Evolutionary conservation across 352 stramenopile species (phyloP), one percentile per base, ranked within the genome.

Genomic region (Phytophthora sp.): DNA sequence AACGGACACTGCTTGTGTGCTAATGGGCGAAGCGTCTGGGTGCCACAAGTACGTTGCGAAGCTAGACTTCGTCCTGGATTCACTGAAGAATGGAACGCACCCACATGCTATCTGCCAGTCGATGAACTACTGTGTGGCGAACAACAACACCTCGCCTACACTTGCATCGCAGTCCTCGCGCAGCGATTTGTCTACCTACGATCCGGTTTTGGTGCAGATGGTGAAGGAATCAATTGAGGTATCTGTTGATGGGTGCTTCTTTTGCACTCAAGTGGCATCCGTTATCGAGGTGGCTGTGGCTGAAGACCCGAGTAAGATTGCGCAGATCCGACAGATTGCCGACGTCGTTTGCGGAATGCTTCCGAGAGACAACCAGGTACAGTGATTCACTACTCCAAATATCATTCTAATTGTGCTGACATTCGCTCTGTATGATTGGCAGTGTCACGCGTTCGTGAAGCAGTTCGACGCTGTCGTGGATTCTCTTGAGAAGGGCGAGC

Each of bases 41-140:
- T 94, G 84, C 41, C 86, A 94, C 56, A 46, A 76, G 52, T 93
- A 93, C 36, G 60, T 93, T 26, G 78, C 84, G 42, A 66, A 93
- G 52, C 50, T 94, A 13, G 82, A 93, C 41, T 79, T 72, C 20
- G 71, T 89, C 13, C 77, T 94, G 46, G 82, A 91, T 53, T 65
- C 49, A 1, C 50, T 81, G 12, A 73, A 79, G 57, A 73, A 71
- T 29, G 71, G 71, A 26, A 73, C 68, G 12, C 66, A 78, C 42
- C 66, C 74, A 23, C 70, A 64, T 18, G 44, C 59, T 16, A 79
- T 82, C 20, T 82, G 74, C 29, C 51, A 57, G 4, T 71, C 58
- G 31, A 46, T 80, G 50, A 77, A 71, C 16, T 80, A 77, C 12
- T 80, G 73, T 41, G 8, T 66, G 15, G 33, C 61, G 4, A n/a